Evolutionary conservation across 1,284 basidiomycete species (phyloP).

Genomic region (Jaminaea rosea): DNA sequence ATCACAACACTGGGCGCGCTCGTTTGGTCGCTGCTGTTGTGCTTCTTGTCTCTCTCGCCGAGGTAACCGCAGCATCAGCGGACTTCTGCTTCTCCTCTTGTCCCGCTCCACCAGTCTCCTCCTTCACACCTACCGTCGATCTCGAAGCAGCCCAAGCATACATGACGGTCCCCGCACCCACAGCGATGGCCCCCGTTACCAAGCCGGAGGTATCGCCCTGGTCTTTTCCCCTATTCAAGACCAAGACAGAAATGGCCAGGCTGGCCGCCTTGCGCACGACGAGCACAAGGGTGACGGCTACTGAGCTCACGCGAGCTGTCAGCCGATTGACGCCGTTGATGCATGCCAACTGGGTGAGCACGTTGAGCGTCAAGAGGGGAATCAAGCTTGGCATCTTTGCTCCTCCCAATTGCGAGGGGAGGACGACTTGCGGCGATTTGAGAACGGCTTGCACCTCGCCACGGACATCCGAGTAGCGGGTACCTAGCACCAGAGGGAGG

Average conservation of each 20-base stretch:
- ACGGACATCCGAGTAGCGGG: conserved; percentile 1
- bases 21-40: too few relatives aligned
- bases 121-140: too few relatives aligned
- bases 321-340: conserved; percentile 82
- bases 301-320: conserved; percentile 61
- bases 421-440: neutral
- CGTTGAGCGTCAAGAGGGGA: conserved; percentile 61
- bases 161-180: neutral
- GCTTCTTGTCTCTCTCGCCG: too few relatives aligned
- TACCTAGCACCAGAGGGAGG: conserved; percentile 61
- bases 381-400: conserved; percentile 57
- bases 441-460: neutral
- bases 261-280: conserved; percentile 82
- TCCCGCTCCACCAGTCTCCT: too few relatives aligned
- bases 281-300: conserved; percentile 78
- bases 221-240: conserved; percentile 47
- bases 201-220: neutral
- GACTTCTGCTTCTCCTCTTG: too few relatives aligned
- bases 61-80: too few relatives aligned
- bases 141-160: conserved; percentile 2
- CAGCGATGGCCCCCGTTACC: neutral
- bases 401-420: neutral
- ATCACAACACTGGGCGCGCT: too few relatives aligned
- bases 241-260: conserved; percentile 63
- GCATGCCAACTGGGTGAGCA: conserved; percentile 76